Evolutionary conservation across 2,329 filamentous ascomycete species (phyloP), one percentile per base, ranked within the genome.

Genomic region (Verticillium zaregamsianum): DNA sequence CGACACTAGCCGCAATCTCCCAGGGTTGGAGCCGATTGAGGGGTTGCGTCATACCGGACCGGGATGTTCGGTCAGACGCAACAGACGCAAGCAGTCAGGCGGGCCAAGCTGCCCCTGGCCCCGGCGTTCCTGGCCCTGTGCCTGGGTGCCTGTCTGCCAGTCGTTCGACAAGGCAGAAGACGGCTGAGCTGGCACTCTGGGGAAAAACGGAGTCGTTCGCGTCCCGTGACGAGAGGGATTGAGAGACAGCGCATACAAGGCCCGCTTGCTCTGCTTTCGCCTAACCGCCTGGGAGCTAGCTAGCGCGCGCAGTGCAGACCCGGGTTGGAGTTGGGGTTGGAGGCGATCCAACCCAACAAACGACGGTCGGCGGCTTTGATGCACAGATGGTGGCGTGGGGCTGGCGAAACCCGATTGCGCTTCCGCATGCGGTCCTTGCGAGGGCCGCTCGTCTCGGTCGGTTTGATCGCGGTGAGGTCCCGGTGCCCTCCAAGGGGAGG

Each of bases 1-100:
- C 55, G 55, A 57, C 32, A 35, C 55, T 57, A 57, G 55, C 55
- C 33, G 54, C 25, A 31, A 31, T 33, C 25, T 55, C 32, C 55
- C 55, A 57, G 32, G 28, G 32, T 57, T 57, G 55, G 55, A 23
- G 55, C 31, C 31, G 55, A 33, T 35, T 58, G 28, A 20, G 35
- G 57, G 23, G 37, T 58, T 58, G 57, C 57, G 57, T 58, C 57
- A 58, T 58, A 49, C 23, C 37, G 28, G 23, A 28, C 57, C 57
- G 57, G 57, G 45, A 58, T 58, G 57, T 28, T 28, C 57, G 57
- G 57, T 58, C 23, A 58, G 57, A 58, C 57, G 57, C 40, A 58
- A 49, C 45, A 49, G 45, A 23, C 45, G 45, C 45, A 49, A 49
- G 20, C 45, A 49, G 45, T 49, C 45, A 49, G 45, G 45, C 45